Conservation (phyloP, 768 basidiomycete genomes). For the Lepiota subincarnata region DNA sequence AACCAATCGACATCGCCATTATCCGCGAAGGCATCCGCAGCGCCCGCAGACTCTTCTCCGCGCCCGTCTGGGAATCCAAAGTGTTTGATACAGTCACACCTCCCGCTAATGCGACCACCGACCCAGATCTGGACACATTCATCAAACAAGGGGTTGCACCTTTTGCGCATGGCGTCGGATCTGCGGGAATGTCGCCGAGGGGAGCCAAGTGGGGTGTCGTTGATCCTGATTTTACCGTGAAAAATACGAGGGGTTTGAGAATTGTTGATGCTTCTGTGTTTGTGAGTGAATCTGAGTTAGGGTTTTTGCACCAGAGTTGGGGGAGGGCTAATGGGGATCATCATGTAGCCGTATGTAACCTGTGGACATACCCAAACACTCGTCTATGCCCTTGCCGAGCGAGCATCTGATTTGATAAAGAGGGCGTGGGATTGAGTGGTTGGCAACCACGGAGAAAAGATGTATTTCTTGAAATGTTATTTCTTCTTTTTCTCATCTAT, state of each 20-base stretch:
- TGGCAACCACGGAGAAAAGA: background rate
- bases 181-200: constrained; percentile 26
- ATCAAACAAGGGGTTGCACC: constrained; percentile 12
- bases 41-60: constrained; percentile 17
- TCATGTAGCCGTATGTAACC: constrained; percentile 1
- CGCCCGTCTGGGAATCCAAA: constrained; percentile 16
- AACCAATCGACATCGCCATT: constrained; percentile 18
- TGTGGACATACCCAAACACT: constrained; percentile 7
- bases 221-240: constrained; percentile 32
- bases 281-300: constrained; percentile 16
- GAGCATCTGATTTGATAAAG: constrained; percentile 6
- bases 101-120: background rate
- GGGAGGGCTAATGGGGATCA: background rate
- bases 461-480: too few species aligned
- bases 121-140: constrained; percentile 14
- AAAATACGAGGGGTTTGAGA: constrained; percentile 28
- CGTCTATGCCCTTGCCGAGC: constrained; percentile 8
- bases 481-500: too few species aligned
- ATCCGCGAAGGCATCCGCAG: constrained; percentile 20
- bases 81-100: constrained; percentile 10
- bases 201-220: constrained; percentile 28
- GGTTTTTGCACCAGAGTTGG: too few species aligned
- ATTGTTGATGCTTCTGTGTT: constrained; percentile 35
- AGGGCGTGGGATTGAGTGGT: background rate
- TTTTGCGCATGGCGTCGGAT: constrained; percentile 27